phyloP scores from a whole-genome alignment of 176 grass and related monocot genomes.

The Microstegium vimineum region DNA sequence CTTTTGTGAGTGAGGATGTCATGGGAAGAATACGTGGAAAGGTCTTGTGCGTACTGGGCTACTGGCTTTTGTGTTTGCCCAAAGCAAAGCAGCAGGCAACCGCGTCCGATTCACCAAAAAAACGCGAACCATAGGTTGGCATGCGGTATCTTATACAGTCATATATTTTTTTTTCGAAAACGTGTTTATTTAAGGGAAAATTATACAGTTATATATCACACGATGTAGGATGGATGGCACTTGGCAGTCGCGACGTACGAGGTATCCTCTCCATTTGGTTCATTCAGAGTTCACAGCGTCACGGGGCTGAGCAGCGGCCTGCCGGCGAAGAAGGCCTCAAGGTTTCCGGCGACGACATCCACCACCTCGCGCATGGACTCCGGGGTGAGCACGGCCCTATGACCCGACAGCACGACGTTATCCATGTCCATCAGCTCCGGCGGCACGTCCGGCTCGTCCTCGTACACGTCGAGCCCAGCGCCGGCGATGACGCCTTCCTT shows the following conservation, averaged over 20 bases:
- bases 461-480: constrained; percentile 57
- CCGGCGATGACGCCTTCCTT: constrained; percentile 46
- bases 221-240: too few relatives aligned
- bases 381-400: constrained; percentile 48
- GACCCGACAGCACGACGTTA: constrained; percentile 55
- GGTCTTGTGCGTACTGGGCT: too few relatives aligned
- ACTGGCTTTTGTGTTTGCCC: too few relatives aligned
- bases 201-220: not conserved
- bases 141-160: too few relatives aligned
- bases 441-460: constrained; percentile 49
- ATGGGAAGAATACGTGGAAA: too few relatives aligned
- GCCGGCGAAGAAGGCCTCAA: constrained; percentile 58
- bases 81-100: too few relatives aligned
- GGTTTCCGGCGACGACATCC: constrained; percentile 27
- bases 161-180: too few relatives aligned
- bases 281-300: not conserved
- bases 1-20: too few relatives aligned
- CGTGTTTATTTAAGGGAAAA: too few relatives aligned
- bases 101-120: too few relatives aligned
- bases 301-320: constrained; percentile 41
- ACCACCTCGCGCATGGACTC: constrained; percentile 12
- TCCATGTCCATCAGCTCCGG: constrained; percentile 52
- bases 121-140: too few relatives aligned
- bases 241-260: too few relatives aligned
- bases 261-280: not conserved